Conservation (phyloP, 768 basidiomycete species). For the Tulasnella sp. region DNA sequence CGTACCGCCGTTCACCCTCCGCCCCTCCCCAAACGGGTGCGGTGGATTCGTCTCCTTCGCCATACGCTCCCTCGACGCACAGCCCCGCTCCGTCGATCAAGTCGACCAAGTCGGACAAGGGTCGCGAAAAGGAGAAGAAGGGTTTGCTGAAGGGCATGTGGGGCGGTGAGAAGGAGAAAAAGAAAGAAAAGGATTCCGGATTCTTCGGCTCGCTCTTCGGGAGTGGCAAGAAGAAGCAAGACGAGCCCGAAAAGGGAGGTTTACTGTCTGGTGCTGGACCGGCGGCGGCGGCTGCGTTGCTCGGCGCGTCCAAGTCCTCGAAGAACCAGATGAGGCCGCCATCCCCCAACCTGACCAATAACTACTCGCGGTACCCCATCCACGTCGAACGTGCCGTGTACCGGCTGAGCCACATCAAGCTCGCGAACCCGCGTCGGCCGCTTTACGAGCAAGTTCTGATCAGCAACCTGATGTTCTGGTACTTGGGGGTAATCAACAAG, state of each 20-base stretch:
- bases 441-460: constrained; percentile 94
- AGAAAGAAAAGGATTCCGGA: constrained; percentile 59
- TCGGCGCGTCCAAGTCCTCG: constrained; percentile 73
- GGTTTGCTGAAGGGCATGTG: constrained; percentile 49
- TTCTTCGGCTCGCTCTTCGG: constrained; percentile 93
- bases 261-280: constrained; percentile 44
- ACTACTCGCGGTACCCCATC: constrained; percentile 81
- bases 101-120: constrained; percentile 8
- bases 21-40: constrained; percentile 2
- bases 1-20: constrained; percentile 3
- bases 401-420: constrained; percentile 93
- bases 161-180: constrained; percentile 55
- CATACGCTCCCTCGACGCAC: constrained; percentile 13
- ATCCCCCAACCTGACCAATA: not conserved
- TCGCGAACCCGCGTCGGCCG: constrained; percentile 92
- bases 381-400: constrained; percentile 99
- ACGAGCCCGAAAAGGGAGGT: constrained; percentile 39
- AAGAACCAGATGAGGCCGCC: constrained; percentile 30
- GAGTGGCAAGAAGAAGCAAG: constrained; percentile 66
- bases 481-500: constrained; percentile 94
- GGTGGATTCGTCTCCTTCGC: constrained; percentile 8
- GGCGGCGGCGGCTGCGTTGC: constrained; percentile 75
- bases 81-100: constrained; percentile 39
- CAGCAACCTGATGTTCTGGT: constrained; percentile 98
- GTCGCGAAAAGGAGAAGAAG: constrained; percentile 63